phyloP scores from a whole-genome alignment of 352 stramenopile species.

The Elongisporangium anandrum region DNA sequence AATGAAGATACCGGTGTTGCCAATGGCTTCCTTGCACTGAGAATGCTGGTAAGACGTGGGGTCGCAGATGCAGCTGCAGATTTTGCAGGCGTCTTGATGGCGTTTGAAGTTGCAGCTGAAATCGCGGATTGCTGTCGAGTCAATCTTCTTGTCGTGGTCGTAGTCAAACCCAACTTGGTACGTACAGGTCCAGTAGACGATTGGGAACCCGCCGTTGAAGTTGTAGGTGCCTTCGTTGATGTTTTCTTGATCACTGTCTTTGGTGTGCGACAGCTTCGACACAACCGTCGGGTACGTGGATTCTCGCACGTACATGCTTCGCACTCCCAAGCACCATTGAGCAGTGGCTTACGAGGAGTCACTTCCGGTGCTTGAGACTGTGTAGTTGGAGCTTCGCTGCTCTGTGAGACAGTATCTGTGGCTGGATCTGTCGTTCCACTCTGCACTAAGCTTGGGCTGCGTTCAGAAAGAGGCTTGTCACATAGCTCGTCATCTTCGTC shows the following conservation, averaged over 20 bases:
- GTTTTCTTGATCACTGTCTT: conserved; percentile 10
- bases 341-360: neutral
- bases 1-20: no score
- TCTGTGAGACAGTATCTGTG: neutral
- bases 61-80: no score
- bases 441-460: no score
- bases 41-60: no score
- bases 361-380: neutral
- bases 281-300: conserved; percentile 32
- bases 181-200: conserved; percentile 7
- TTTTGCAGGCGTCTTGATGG: conserved; percentile 1
- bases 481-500: no score
- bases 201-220: conserved; percentile 8
- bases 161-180: neutral
- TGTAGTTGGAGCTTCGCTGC: neutral
- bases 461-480: no score
- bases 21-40: no score
- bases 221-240: conserved; percentile 11
- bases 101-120: neutral
- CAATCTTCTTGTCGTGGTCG: conserved; percentile 4
- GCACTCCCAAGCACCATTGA: conserved; percentile 46
- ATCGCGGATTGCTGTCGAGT: neutral
- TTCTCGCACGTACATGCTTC: conserved; percentile 50
- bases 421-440: no score
- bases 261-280: conserved; percentile 34